Evolutionary conservation across 192 early-diverging fungal genomes (phyloP), one percentile per base, ranked within the genome.

Genomic region (Coemansia sp.): DNA sequence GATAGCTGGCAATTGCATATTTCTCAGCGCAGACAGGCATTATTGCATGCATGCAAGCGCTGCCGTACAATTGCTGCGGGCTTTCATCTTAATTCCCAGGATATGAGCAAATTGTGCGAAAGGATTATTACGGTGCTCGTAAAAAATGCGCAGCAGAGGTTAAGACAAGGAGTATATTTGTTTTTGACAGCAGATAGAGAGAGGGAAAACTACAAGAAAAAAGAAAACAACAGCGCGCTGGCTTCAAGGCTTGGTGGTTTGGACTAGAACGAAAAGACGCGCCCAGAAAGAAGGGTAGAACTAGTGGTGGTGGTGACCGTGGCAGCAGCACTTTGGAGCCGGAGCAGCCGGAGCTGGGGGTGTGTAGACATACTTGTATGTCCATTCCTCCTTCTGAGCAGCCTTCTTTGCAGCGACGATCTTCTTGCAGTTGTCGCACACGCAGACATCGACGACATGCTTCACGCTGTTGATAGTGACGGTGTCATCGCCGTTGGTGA

Each of bases 401-500:
- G 60, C 41, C 70, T 73, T 77, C 35, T 60, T 62, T 5, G 46
- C 60, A 41, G 72, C 72, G 53, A 64, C 55, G 44, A 82, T 76
- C 2, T 46, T 21, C 35, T 70, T 64, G 71, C 79, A 82, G 63
- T 67, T 75, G 52, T 61, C 30, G 75, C 79, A 82, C 15, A 76
- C 67, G 62, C 79, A 82, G n/a, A 63, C 34, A 20, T 76, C 74
- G 48, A 68, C 64, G 20, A 67, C 64, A 58, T 82, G 79, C 60
- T 72, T 66, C 10, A 69, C 68, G 68, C 71, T 77, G 68, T 60
- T 72, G 58, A 82, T 64, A 26, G 79, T 82, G 64, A 77, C 62
- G 15, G 79, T 82, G 67, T 69, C 51, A 12, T 63, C 45, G 44
- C 75, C 71, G 33, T 82, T 73, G 35, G 75, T 73, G 62, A 82